These are phyloP conservation scores for Blastobotrys arbuscula DNA, from an alignment of 1,139 yeast genomes.

Conservation along the genomic window DNA sequence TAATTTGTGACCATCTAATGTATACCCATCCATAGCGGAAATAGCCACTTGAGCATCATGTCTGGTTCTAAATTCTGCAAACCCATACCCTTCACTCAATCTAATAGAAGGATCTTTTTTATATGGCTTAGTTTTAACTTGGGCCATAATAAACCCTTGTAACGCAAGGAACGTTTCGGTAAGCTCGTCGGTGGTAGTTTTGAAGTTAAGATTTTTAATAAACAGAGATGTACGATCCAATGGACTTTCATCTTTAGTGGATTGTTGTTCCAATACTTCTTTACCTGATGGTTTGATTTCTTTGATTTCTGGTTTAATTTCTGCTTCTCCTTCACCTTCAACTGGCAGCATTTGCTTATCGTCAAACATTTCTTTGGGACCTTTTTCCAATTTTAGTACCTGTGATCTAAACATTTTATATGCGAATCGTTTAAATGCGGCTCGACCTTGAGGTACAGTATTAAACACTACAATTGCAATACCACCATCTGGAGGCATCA, in stretches of 20 bases:
- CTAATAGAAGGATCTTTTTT: constrained; percentile 60
- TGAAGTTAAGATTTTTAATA: constrained; percentile 85
- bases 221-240: constrained; percentile 70
- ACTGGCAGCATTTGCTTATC: constrained; percentile 24
- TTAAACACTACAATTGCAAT: constrained; percentile 93
- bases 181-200: constrained; percentile 60
- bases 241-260: constrained; percentile 37
- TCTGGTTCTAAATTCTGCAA: constrained; percentile 77
- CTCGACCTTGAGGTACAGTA: constrained; percentile 76
- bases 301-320: constrained; percentile 28
- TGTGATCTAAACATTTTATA: constrained; percentile 83
- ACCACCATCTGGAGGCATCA: constrained; percentile 97
- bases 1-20: constrained; percentile 82
- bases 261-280: constrained; percentile 28
- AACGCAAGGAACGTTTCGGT: constrained; percentile 58
- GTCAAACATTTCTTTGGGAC: constrained; percentile 73
- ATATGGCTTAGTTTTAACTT: constrained; percentile 84
- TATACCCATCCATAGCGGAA: constrained; percentile 65
- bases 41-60: constrained; percentile 78
- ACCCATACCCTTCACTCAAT: constrained; percentile 96
- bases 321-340: constrained; percentile 37
- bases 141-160: constrained; percentile 71
- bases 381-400: constrained; percentile 85
- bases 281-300: constrained; percentile 30
- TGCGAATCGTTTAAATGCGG: constrained; percentile 84